Evolutionary conservation across 768 basidiomycete genomes (phyloP).

Genomic region (Panaeolus cyanescens): DNA sequence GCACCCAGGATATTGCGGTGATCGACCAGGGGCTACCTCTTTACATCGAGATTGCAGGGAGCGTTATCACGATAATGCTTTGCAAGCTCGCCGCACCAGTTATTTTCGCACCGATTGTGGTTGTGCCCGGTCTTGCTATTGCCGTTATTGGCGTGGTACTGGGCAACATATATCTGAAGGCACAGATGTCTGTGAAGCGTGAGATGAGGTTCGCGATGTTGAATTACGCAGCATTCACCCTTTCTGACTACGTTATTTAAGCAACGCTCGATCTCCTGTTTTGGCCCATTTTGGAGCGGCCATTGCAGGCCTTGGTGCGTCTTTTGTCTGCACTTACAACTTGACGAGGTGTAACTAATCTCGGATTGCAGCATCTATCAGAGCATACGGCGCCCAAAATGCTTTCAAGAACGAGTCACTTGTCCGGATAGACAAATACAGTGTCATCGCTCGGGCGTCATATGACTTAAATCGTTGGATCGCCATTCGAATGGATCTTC

Average conservation of each 20-base stretch:
- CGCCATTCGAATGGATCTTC: slow-evolving; percentile 52
- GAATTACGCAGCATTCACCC: slow-evolving; percentile 5
- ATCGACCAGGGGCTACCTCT: slow-evolving; percentile 49
- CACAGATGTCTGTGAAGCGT: slow-evolving; percentile 45
- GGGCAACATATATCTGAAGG: slow-evolving; percentile 41
- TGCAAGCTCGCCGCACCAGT: slow-evolving; percentile 44
- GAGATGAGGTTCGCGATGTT: slow-evolving; percentile 31
- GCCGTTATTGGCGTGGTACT: slow-evolving; percentile 41
- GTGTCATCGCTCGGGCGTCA: slow-evolving; percentile 41
- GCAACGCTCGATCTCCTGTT: slow-evolving; percentile 22
- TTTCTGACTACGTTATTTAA: not conserved
- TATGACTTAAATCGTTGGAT: slow-evolving; percentile 50
- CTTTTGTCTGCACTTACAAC: not conserved
- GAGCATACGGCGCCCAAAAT: slow-evolving; percentile 63
- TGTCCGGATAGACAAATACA: slow-evolving; percentile 53
- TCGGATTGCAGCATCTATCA: slow-evolving; percentile 45
- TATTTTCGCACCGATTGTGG: slow-evolving; percentile 41
- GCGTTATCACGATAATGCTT: slow-evolving; percentile 33
- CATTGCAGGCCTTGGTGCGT: slow-evolving; percentile 51
- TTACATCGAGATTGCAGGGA: slow-evolving; percentile 27
- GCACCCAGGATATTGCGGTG: slow-evolving; percentile 27
- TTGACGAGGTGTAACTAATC: not conserved
- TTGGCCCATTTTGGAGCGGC: slow-evolving; percentile 30
- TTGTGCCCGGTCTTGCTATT: slow-evolving; percentile 40
- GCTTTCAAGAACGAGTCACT: slow-evolving; percentile 45